A percentile compares a stretch with the other conserved stretches of the same genome.
phyloP scores from a whole-genome alignment of 768 basidiomycete species.

The Suillus weaverae region DNA sequence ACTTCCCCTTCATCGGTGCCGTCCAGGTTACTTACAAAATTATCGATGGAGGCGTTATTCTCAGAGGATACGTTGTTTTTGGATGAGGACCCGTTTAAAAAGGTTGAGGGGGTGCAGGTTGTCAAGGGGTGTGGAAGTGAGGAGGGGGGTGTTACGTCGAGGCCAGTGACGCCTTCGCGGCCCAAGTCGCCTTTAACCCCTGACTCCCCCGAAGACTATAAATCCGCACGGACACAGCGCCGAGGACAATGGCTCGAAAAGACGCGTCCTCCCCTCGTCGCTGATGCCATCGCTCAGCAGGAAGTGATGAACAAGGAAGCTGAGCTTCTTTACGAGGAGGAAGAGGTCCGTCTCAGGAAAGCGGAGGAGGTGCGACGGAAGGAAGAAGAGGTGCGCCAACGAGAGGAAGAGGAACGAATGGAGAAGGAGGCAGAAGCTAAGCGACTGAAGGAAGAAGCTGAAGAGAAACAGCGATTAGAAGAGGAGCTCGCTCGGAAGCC shows the following conservation, averaged over 20 bases:
- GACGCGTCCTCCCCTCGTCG: slow-evolving; percentile 35
- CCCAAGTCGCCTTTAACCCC: slow-evolving; percentile 16
- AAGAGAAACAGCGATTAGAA: background rate
- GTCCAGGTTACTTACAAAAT: slow-evolving; percentile 10
- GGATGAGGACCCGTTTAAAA: slow-evolving; percentile 51
- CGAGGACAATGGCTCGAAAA: slow-evolving; percentile 44
- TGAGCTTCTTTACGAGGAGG: slow-evolving; percentile 23
- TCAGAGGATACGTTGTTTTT: slow-evolving; percentile 26
- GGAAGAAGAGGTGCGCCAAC: background rate
- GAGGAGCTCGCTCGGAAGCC: slow-evolving; percentile 22
- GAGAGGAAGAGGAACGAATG: slow-evolving; percentile 7
- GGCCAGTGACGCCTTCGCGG: background rate
- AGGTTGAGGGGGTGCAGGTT: slow-evolving; percentile 52
- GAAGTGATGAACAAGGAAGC: slow-evolving; percentile 17
- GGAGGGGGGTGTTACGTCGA: slow-evolving; percentile 9
- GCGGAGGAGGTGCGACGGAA: background rate
- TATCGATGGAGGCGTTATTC: background rate
- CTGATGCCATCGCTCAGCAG: slow-evolving; percentile 30
- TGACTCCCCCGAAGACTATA: slow-evolving; percentile 39
- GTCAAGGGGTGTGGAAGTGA: slow-evolving; percentile 22
- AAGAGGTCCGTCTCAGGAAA: background rate
- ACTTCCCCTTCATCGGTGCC: slow-evolving; percentile 10
- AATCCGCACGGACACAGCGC: slow-evolving; percentile 39
- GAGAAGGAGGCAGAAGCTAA: slow-evolving; percentile 12
- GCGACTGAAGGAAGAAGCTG: background rate